Evolutionary conservation across 2,329 filamentous ascomycete genomes (phyloP).

Genomic region (Torrubiellomyces zombiae): DNA sequence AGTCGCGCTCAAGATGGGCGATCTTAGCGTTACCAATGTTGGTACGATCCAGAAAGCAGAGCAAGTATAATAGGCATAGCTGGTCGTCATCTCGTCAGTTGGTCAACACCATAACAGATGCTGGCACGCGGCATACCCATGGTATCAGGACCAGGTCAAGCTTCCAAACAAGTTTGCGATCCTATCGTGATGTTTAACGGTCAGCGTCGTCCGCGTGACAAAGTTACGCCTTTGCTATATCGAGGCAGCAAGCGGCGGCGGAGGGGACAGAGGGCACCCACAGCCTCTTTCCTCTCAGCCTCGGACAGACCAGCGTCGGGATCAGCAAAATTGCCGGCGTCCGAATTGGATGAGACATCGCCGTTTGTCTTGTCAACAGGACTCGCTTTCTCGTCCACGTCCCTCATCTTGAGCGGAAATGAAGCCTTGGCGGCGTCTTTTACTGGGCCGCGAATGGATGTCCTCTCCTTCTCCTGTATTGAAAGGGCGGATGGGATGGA

Average conservation of each 20-base stretch:
- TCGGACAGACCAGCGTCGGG: conserved; percentile 46
- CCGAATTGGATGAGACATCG: conserved; percentile 13
- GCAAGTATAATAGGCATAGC: conserved; percentile 55
- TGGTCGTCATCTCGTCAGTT: conserved; percentile 7
- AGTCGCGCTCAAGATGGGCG: conserved; percentile 22
- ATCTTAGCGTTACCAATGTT: conserved; percentile 62
- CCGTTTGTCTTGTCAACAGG: conserved; percentile 6
- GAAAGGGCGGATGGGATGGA: no score
- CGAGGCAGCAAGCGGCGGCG: neutral
- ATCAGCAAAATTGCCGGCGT: conserved; percentile 14
- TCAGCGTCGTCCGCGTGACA: no score
- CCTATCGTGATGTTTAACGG: conserved; percentile 33
- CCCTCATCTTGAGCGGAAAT: conserved; percentile 15
- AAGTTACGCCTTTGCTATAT: no score
- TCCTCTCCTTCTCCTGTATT: no score
- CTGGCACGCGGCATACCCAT: conserved; percentile 22
- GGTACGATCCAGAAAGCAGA: conserved; percentile 59
- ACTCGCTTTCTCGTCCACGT: conserved; percentile 13
- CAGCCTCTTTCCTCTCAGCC: conserved; percentile 44
- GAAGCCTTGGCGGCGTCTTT: no score
- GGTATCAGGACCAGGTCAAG: conserved; percentile 45
- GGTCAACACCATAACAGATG: neutral
- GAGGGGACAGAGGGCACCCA: conserved; percentile 19
- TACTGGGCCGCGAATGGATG: no score
- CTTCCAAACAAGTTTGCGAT: conserved; percentile 43